Base-by-base conservation (phyloP, 2,329 filamentous ascomycete genomes). In the Penicillium vulpinum region DNA sequence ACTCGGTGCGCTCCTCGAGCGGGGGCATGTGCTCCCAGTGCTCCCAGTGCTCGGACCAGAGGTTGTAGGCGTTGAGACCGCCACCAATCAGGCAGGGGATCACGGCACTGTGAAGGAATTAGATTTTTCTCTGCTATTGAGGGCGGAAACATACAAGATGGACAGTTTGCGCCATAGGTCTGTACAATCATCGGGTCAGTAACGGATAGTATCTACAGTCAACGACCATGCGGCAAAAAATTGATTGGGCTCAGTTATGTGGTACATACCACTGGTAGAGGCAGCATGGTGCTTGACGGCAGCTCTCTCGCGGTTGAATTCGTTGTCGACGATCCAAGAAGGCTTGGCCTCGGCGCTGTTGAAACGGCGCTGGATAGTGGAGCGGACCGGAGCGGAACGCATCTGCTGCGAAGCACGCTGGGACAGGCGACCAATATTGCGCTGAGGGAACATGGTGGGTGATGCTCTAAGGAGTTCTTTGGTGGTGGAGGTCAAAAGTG, bases 41-140 rank as follows among this genome's bases (percentile, higher is more conserved):
- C 80, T 95, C 90, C 93, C 93, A 97, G 80, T 99, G 94, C 81
- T 95, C 91, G 71, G 85, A 87, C 91, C 92, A 99, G 62, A 96
- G 87, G 73, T 88, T 87, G 77, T 89, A 96, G 70, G 92, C 92
- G 77, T 99, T 99, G 78, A 87, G 81, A 66, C 79, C 76, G 59
- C 89, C 87, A 65, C 92, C 80, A 66, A 88, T 78, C 57, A 97
- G 81, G 75, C 79, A 82, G 55, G 93, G 92, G 64, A 89, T 80
- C 65, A 90, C 86, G 72, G 83, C 88, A 78, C 92, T 96, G 74
- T 69, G 57, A 41, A 47, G 9, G 45, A 31, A 46, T 51, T 51
- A 43, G 43, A 15, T 10, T 43, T 40, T 24, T 41, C 5, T 31
- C 16, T n/a, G 24, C 35, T 40, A 18, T n/a, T 3, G 8, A 21